phyloP scores from a whole-genome alignment of 2,329 filamentous ascomycete genomes.

The Phoma sp. region DNA sequence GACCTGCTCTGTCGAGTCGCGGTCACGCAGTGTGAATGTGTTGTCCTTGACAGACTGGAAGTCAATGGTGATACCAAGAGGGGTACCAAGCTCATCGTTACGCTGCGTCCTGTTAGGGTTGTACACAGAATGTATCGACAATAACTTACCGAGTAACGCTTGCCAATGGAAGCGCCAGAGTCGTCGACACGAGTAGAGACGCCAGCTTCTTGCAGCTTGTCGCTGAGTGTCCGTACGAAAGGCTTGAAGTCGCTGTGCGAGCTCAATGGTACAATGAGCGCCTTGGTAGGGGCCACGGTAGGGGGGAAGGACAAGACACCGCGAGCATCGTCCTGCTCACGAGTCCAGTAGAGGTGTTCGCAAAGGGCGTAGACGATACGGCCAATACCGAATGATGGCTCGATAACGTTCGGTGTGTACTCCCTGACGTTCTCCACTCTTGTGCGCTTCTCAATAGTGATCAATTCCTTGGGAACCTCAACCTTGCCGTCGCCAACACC shows the following conservation, averaged over 20 bases:
- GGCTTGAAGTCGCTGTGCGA: slow-evolving; percentile 81
- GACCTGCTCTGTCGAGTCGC: slow-evolving; percentile 87
- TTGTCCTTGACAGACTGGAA: slow-evolving; percentile 93
- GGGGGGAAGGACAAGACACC: slow-evolving; percentile 79
- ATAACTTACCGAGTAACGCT: slow-evolving; percentile 68
- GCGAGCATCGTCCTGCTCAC: slow-evolving; percentile 82
- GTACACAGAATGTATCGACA: background rate
- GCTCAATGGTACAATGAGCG: slow-evolving; percentile 88
- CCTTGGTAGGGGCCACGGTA: slow-evolving; percentile 89
- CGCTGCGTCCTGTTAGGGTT: slow-evolving; percentile 55
- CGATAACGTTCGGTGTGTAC: slow-evolving; percentile 94
- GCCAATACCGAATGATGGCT: slow-evolving; percentile 97
- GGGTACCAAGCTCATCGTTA: slow-evolving; percentile 95
- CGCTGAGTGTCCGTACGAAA: slow-evolving; percentile 74
- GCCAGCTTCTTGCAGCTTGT: slow-evolving; percentile 76
- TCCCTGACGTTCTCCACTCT: slow-evolving; percentile 84
- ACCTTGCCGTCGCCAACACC: slow-evolving; percentile 74
- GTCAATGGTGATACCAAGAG: slow-evolving; percentile 91
- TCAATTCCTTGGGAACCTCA: slow-evolving; percentile 78
- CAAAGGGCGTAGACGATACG: slow-evolving; percentile 92
- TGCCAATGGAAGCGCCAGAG: slow-evolving; percentile 90
- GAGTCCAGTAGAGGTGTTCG: slow-evolving; percentile 95
- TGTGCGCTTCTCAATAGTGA: slow-evolving; percentile 84
- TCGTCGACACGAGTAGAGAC: slow-evolving; percentile 89
- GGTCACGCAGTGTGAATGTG: slow-evolving; percentile 86